Percentiles rank a stretch among this genome's conserved stretches.
phyloP scores from a whole-genome alignment of 805 yeast species.

The Starmerella floris region DNA sequence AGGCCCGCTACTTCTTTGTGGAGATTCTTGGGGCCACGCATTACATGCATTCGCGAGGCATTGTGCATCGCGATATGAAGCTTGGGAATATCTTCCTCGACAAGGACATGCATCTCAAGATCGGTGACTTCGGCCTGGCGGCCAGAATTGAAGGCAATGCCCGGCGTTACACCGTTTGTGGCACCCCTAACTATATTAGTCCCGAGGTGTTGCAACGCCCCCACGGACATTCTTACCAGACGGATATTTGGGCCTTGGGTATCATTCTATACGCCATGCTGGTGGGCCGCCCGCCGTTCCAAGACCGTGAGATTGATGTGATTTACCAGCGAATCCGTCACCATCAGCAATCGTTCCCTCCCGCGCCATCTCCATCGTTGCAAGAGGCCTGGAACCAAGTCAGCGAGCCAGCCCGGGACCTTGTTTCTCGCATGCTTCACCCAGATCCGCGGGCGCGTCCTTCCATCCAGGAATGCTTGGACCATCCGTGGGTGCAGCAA shows the following conservation, averaged over 20 bases:
- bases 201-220: slow-evolving; percentile 75
- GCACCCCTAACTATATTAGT: slow-evolving; percentile 97
- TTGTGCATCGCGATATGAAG: slow-evolving; percentile 90
- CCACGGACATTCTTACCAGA: slow-evolving; percentile 81
- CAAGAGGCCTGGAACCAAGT: slow-evolving; percentile 18
- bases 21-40: slow-evolving; percentile 90
- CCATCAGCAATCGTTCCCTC: slow-evolving; percentile 75
- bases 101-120: slow-evolving; percentile 81
- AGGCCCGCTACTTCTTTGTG: slow-evolving; percentile 75
- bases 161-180: slow-evolving; percentile 87
- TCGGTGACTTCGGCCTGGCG: slow-evolving; percentile 98
- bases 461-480: slow-evolving; percentile 59
- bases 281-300: slow-evolving; percentile 94
- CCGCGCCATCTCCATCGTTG: slow-evolving; percentile 33
- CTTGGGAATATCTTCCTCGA: slow-evolving; percentile 93
- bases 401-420: slow-evolving; percentile 45
- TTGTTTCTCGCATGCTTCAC: slow-evolving; percentile 55
- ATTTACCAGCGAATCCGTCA: slow-evolving; percentile 85
- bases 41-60: slow-evolving; percentile 82
- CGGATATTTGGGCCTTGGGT: slow-evolving; percentile 96
- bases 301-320: slow-evolving; percentile 81
- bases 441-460: slow-evolving; percentile 77
- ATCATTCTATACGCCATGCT: slow-evolving; percentile 89
- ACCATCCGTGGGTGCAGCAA: slow-evolving; percentile 66
- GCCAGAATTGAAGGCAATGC: slow-evolving; percentile 69